Base-by-base conservation (phyloP, 2,329 filamentous ascomycete genomes). In the Botryotinia globosa region DNA sequence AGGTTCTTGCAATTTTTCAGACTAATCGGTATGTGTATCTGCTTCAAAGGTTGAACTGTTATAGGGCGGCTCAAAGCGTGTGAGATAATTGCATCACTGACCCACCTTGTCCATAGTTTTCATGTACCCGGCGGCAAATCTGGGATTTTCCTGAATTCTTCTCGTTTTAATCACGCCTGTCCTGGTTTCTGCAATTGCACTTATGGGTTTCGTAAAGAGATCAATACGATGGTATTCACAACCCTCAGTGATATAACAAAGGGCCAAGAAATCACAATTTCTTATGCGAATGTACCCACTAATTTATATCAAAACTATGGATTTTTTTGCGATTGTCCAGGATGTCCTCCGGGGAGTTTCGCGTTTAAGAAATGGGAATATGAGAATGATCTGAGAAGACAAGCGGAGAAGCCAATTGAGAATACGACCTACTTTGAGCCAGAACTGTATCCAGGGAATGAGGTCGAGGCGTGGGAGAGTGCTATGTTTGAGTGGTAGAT, bases 101-200 rank as follows among this genome's bases (percentile, higher is more conserved):
- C 45, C 16, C 4, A 8, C 2, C 37, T 34, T 25, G 54, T 5
- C 44, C 54, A 56, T 10, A 58, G 48, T 54, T 73, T 70, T 68
- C 16, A 69, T n/a, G 56, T 71, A 34, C 61, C 4, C 34, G 34
- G 29, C 7, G 18, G 29, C 25, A 44, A 51, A 70, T 56, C 10
- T 18, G 67, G 39, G 6, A 71, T 74, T 70, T 88, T 88, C 72
- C 82, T 85, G 0, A 81, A 87, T 9, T 86, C 85, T 0, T 85
- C 87, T 0, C 83, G 87, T 3, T 89, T 90, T 80, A 90, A 90
- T 77, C 88, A 90, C 77, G 84, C 87, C 0, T 90, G 88, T 76
- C 73, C 75, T 2, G 81, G 83, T 0, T 78, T 84, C 61, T 77
- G 88, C 39, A 75, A 80, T 2, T 89, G 86, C 76, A 75, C 64